A percentile compares a stretch with the other conserved stretches of the same genome.
These are phyloP conservation scores for Cytospora mali DNA, from an alignment of 2,329 filamentous ascomycete species.

Conservation along the genomic window DNA sequence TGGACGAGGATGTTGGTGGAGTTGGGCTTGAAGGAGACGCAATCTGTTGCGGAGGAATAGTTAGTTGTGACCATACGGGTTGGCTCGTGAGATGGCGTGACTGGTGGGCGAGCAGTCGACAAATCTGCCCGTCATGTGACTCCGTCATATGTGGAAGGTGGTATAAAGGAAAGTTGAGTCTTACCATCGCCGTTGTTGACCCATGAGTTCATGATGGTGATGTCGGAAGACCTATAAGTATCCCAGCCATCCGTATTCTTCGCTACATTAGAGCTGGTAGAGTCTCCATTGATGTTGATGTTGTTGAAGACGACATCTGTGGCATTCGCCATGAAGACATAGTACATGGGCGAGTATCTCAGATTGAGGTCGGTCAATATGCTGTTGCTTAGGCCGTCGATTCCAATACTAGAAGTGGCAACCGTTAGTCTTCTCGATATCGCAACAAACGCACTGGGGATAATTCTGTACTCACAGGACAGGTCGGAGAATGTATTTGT, in stretches of 20 bases:
- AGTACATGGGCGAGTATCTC: slow-evolving; percentile 60
- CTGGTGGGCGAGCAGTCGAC: neutral
- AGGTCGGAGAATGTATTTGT: slow-evolving; percentile 61
- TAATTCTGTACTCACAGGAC: slow-evolving; percentile 43
- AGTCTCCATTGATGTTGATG: slow-evolving; percentile 61
- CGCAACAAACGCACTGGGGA: neutral
- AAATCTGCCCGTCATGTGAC: neutral
- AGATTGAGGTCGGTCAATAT: slow-evolving; percentile 60
- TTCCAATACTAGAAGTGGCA: slow-evolving; percentile 45
- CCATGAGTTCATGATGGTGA: slow-evolving; percentile 65
- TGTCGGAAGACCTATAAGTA: slow-evolving; percentile 60
- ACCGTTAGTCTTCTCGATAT: slow-evolving; percentile 8
- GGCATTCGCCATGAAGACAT: slow-evolving; percentile 63
- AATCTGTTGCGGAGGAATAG: slow-evolving; percentile 46
- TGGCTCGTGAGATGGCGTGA: neutral
- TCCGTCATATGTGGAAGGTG: neutral
- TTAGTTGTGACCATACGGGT: neutral
- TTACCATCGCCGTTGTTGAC: slow-evolving; percentile 66
- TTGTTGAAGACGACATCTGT: slow-evolving; percentile 62
- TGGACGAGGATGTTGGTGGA: slow-evolving; percentile 70
- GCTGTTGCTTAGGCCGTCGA: slow-evolving; percentile 59
- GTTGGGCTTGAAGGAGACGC: slow-evolving; percentile 75
- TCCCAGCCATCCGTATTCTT: slow-evolving; percentile 70
- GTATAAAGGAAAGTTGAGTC: neutral
- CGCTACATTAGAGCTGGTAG: slow-evolving; percentile 52